Evolutionary conservation across 129 eudicot species (phyloP).

Genomic region (Ambrosia artemisiifolia): DNA sequence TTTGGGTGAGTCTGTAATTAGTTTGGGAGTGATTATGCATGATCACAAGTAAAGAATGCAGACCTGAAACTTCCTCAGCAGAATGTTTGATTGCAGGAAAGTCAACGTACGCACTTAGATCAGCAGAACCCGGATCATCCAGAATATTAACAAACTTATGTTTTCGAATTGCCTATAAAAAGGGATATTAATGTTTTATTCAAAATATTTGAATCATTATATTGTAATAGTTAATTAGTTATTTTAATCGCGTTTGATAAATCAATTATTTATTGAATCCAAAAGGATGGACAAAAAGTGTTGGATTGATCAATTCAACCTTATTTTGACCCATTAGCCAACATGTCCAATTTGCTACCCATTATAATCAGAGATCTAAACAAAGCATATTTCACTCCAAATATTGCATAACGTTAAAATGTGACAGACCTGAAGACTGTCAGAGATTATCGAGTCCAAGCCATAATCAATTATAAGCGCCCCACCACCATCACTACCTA

Average conservation of each 20-base stretch:
- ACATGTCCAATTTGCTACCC: background rate
- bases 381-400: background rate
- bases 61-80: slow-evolving; percentile 92
- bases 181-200: background rate
- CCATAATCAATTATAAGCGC: slow-evolving; percentile 98
- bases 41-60: background rate
- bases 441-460: slow-evolving; percentile 65
- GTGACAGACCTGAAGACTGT: slow-evolving; percentile 81
- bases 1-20: background rate
- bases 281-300: background rate
- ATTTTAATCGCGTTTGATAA: background rate
- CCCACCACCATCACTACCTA: slow-evolving; percentile 85
- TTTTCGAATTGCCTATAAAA: slow-evolving; percentile 85
- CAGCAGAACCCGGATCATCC: slow-evolving; percentile 95
- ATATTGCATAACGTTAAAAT: background rate
- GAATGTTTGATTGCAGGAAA: slow-evolving; percentile 85
- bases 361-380: background rate
- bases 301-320: slow-evolving; percentile 10
- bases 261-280: background rate
- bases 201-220: background rate
- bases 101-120: slow-evolving; percentile 93
- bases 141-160: slow-evolving; percentile 85
- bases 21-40: background rate
- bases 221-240: background rate
- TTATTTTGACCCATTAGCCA: background rate